Base-by-base conservation (phyloP, 345 rosid species). In the Heritiera littoralis region DNA sequence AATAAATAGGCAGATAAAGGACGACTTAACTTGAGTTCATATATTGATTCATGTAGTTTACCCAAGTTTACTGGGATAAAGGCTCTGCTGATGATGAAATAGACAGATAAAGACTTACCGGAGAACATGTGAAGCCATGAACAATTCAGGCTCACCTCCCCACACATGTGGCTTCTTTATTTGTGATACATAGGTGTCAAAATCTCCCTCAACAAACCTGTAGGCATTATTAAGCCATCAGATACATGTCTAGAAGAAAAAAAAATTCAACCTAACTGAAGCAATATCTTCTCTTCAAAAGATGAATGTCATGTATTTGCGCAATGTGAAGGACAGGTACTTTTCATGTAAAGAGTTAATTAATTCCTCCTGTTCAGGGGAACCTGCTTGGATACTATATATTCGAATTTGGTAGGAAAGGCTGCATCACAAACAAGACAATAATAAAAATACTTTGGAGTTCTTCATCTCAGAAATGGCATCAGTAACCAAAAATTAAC, bases 111-210 rank as follows among this genome's bases (percentile, higher is more conserved):
- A 6, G 28, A 48, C 75, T 83, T 84, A 96, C 99, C 77, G 82
- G 67, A 94, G 98, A 81, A 96, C 99, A 81, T 91, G 97, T 12
- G 99, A 96, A 77, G 98, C 94, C 92, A 96, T 92, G 86, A 96
- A 86, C 87, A 96, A 86, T 82, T 96, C 98, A 30, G 98, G 99
- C 83, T 96, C 99, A 79, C 99, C 99, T 63, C 99, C 99, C 99
- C 99, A 96, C 49, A 92, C 91, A 54, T 92, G 94, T 23, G 97
- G 94, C 89, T 92, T 86, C 86, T 95, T 86, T 52, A 94, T 96
- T 55, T 86, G 89, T 9, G 86, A 81, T 12, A 96, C 93, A 66
- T 96, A 94, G 4, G 90, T 83, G 77, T 94, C 92, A 65, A 96
- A 96, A 85, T 96, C 92, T 61, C 99, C 99, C 88, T 94, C 98